These are phyloP conservation scores for Phialocephala sp. DNA, from an alignment of 2,329 filamentous ascomycete species.

Conservation along the genomic window DNA sequence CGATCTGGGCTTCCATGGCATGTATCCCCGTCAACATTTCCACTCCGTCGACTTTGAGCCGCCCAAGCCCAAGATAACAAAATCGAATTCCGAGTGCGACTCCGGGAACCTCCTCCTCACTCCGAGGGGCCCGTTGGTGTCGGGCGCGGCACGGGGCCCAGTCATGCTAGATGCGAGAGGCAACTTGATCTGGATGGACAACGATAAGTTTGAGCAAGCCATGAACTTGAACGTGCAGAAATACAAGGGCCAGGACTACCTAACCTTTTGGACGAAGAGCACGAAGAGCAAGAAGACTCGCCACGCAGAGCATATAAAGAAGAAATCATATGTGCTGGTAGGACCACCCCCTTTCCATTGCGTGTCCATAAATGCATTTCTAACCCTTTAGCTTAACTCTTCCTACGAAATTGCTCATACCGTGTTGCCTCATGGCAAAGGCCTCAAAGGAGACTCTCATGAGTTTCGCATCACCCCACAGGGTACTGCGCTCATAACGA, in stretches of 20 bases:
- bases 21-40: conserved; percentile 29
- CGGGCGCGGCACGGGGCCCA: conserved; percentile 20
- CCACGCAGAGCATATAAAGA: conserved; percentile 12
- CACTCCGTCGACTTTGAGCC: conserved; percentile 28
- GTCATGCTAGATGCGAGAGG: conserved; percentile 19
- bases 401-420: conserved; percentile 8
- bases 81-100: conserved; percentile 29
- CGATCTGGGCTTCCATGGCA: conserved; percentile 28
- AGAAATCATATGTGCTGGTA: conserved; percentile 20
- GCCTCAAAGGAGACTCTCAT: conserved; percentile 22
- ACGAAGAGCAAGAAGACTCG: conserved; percentile 19
- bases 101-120: conserved; percentile 26
- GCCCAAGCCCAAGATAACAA: conserved; percentile 23
- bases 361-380: background rate
- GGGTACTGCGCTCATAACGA: conserved; percentile 22
- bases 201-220: conserved; percentile 18
- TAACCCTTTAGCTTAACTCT: conserved; percentile 14
- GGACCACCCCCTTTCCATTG: background rate
- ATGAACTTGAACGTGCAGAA: conserved; percentile 24
- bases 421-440: background rate
- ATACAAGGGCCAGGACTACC: conserved; percentile 22
- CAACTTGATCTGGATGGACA: conserved; percentile 22
- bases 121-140: conserved; percentile 22
- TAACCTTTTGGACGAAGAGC: conserved; percentile 23
- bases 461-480: conserved; percentile 25